phyloP scores from a whole-genome alignment of 805 yeast species.

The Candida ovalis region DNA sequence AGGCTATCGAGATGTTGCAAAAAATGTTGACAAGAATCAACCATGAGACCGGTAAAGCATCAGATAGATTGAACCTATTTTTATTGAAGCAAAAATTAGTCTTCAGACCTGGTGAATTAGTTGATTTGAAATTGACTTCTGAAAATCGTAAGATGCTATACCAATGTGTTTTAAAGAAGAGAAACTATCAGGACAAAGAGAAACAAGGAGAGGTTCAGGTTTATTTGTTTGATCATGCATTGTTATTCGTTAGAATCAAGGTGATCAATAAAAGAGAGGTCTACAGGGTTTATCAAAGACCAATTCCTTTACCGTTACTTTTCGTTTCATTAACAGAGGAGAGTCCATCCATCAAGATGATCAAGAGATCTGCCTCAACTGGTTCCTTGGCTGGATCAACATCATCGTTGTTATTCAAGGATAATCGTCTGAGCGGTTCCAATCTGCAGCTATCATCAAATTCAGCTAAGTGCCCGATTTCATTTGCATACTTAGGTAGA shows the following conservation, averaged over 20 bases:
- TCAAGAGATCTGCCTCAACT: conserved; percentile 38
- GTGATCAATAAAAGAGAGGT: conserved; percentile 87
- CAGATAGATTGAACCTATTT: conserved; percentile 86
- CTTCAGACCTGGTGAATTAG: conserved; percentile 77
- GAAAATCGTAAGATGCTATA: conserved; percentile 77
- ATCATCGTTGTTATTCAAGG: conserved; percentile 25
- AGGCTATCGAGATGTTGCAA: conserved; percentile 72
- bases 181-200: conserved; percentile 65
- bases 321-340: conserved; percentile 78
- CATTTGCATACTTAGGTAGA: conserved; percentile 50
- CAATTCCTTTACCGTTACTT: conserved; percentile 75
- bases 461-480: conserved; percentile 41
- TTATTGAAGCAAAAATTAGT: conserved; percentile 81
- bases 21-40: conserved; percentile 75
- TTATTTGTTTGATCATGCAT: conserved; percentile 83
- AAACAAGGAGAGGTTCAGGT: conserved; percentile 78
- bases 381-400: conserved; percentile 28
- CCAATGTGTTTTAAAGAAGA: conserved; percentile 70
- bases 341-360: conserved; percentile 54
- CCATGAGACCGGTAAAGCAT: conserved; percentile 87
- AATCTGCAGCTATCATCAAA: conserved; percentile 22
- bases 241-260: conserved; percentile 81
- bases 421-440: conserved; percentile 12
- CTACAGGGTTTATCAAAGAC: conserved; percentile 84
- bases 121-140: conserved; percentile 78